These are phyloP conservation scores for Fusarium heterosporum DNA, from an alignment of 2,329 filamentous ascomycete genomes.

Conservation along the genomic window DNA sequence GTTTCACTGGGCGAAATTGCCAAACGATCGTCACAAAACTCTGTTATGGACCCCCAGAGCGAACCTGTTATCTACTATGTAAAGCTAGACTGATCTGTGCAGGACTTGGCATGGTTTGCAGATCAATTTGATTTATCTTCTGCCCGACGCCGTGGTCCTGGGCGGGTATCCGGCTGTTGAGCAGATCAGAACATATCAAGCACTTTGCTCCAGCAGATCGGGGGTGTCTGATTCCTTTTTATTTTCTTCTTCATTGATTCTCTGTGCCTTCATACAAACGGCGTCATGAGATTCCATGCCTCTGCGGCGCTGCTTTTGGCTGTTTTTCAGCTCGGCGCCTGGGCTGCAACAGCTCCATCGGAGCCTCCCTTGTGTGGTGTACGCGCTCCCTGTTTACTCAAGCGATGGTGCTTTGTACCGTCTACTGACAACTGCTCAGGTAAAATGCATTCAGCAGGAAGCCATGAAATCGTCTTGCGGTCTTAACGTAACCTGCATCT, in stretches of 20 bases:
- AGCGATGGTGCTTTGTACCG: not conserved
- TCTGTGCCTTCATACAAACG: not conserved
- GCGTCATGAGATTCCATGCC: not conserved
- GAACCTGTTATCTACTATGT: not conserved
- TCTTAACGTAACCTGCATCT: constrained; percentile 22
- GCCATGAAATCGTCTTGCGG: constrained; percentile 19
- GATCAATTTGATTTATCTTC: not conserved
- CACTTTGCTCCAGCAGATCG: not conserved
- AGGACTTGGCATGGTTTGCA: not conserved
- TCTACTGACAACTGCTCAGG: not conserved
- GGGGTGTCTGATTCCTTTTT: not conserved
- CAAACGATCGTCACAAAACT: not conserved
- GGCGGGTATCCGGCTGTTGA: not conserved
- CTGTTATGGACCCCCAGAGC: not conserved
- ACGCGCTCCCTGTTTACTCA: not conserved
- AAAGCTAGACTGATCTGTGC: not conserved
- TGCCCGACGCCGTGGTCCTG: not conserved
- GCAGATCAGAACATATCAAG: not conserved
- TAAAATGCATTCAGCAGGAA: constrained; percentile 5
- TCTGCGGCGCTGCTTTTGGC: constrained; percentile 16
- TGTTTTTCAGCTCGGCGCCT: constrained; percentile 23
- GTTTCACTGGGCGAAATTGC: not conserved
- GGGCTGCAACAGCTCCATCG: constrained; percentile 21
- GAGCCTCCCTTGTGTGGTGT: constrained; percentile 33
- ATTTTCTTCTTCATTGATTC: not conserved